Base-by-base conservation (phyloP, 345 rosid genomes). In the Ricinus communis region DNA sequence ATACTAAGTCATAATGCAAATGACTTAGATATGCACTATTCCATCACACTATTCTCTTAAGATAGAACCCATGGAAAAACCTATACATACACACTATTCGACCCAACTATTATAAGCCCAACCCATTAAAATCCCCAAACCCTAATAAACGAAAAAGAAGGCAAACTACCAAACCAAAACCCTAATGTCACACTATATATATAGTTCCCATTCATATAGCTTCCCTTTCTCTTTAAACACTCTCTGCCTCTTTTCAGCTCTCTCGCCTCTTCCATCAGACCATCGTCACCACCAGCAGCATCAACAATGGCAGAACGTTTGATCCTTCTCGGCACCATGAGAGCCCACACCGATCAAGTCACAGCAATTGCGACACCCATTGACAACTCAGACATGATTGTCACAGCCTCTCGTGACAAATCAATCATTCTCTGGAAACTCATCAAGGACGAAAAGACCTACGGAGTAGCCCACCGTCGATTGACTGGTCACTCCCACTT, bases 401-500 rank as follows among this genome's bases (percentile, higher is more conserved):
- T 95, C 76, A 72, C 91, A 8, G 80, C 99, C 38, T 95, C 99
- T 41, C 93, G 99, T 21, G 99, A 95, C 90, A 93, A 95, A 78
- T 95, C 99, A 38, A 82, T 95, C 86, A 88, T 95, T 74, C 81
- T 87, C 2, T 95, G 99, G 99, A 79, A 88, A 47, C 88, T 95
- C 31, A 87, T 87, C 70, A 95, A 93, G 83, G 98, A 90, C n/a
- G 99, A 91, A 1, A 89, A 89, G 72, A 68, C 83, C 55, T 89
- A 81, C 78, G 99, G 97, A 2, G 93, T 91, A 1, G 85, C 98
- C 15, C 91, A 88, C 74, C 89, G 97, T 41, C 86, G 99, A 51
- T 89, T 95, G 65, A 93, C 97, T 36, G 99, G 99, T 24, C 99
- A 95, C 77, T 93, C 98, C 30, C 93, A 88, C 78, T 95, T 93